Percentiles rank a stretch among this genome's conserved stretches.
phyloP scores from a whole-genome alignment of 2,329 filamentous ascomycete genomes.

The Alternaria hordeiaustralica region DNA sequence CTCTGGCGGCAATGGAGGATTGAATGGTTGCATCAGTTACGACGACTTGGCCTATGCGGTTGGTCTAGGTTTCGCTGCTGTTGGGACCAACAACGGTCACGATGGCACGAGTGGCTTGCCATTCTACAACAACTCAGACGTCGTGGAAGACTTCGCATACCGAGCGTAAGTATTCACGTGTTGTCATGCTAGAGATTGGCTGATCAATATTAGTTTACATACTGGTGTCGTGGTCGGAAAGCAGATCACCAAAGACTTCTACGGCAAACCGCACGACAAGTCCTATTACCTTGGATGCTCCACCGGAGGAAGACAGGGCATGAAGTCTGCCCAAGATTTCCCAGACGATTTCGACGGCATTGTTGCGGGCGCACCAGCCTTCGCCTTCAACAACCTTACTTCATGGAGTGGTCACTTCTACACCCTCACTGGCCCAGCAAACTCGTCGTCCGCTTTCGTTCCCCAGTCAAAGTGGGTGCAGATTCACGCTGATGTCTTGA shows the following conservation, averaged over 20 bases:
- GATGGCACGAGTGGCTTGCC: slow-evolving; percentile 54
- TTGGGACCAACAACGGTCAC: slow-evolving; percentile 53
- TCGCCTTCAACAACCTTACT: slow-evolving; percentile 44
- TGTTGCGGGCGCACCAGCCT: slow-evolving; percentile 43
- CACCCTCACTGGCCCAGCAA: slow-evolving; percentile 30
- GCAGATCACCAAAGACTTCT: slow-evolving; percentile 50
- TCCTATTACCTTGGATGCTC: slow-evolving; percentile 49
- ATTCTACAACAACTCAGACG: slow-evolving; percentile 55
- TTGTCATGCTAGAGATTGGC: background rate
- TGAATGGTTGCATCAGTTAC: slow-evolving; percentile 51
- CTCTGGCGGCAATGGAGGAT: slow-evolving; percentile 48
- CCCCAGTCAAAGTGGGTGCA: slow-evolving; percentile 49
- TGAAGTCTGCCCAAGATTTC: slow-evolving; percentile 42
- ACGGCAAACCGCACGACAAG: slow-evolving; percentile 50
- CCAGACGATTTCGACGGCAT: slow-evolving; percentile 49
- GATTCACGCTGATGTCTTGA: slow-evolving; percentile 51
- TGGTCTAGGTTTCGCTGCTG: slow-evolving; percentile 49
- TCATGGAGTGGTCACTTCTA: slow-evolving; percentile 45
- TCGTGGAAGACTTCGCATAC: slow-evolving; percentile 58
- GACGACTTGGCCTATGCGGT: slow-evolving; percentile 48
- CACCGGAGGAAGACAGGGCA: slow-evolving; percentile 48
- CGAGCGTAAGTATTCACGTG: slow-evolving; percentile 39
- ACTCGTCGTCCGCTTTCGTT: slow-evolving; percentile 50
- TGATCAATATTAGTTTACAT: slow-evolving; percentile 35
- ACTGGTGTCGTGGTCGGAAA: slow-evolving; percentile 48